Evolutionary conservation across 129 eudicot genomes (phyloP).

Genomic region (Lactuca sativa): DNA sequence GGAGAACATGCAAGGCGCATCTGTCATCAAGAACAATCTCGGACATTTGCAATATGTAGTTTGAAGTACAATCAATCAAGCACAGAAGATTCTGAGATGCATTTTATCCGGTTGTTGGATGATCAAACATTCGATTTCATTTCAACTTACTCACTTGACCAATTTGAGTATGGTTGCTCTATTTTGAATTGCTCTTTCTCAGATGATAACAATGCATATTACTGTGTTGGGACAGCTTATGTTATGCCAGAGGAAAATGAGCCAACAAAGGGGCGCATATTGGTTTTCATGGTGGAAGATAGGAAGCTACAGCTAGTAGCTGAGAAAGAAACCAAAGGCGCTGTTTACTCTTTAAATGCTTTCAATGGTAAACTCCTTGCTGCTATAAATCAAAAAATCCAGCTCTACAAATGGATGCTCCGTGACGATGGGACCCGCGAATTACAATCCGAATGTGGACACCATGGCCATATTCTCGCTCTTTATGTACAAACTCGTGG

Average conservation of each 20-base stretch:
- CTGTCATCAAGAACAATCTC: conserved; percentile 94
- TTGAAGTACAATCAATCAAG: conserved; percentile 74
- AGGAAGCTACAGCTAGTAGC: conserved; percentile 88
- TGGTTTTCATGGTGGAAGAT: conserved; percentile 84
- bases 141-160: conserved; percentile 84
- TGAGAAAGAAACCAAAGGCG: conserved; percentile 98
- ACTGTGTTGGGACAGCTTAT: conserved; percentile 94
- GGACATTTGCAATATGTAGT: conserved; percentile 88
- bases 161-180: conserved; percentile 82
- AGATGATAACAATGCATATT: conserved; percentile 86
- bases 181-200: conserved; percentile 91
- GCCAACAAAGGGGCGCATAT: conserved; percentile 90
- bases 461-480: conserved; percentile 96
- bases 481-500: conserved; percentile 98
- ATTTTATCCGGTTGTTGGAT: conserved; percentile 82
- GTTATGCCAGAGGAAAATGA: conserved; percentile 95
- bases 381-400: conserved; percentile 96
- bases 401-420: conserved; percentile 94
- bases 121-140: conserved; percentile 93
- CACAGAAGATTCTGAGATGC: conserved; percentile 81
- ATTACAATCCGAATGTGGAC: conserved; percentile 95
- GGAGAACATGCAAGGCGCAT: conserved; percentile 97
- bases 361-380: conserved; percentile 93
- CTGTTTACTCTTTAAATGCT: conserved; percentile 88
- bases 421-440: conserved; percentile 94